These are phyloP conservation scores for Cyathus striatus DNA, from an alignment of 768 basidiomycete species.

Conservation along the genomic window DNA sequence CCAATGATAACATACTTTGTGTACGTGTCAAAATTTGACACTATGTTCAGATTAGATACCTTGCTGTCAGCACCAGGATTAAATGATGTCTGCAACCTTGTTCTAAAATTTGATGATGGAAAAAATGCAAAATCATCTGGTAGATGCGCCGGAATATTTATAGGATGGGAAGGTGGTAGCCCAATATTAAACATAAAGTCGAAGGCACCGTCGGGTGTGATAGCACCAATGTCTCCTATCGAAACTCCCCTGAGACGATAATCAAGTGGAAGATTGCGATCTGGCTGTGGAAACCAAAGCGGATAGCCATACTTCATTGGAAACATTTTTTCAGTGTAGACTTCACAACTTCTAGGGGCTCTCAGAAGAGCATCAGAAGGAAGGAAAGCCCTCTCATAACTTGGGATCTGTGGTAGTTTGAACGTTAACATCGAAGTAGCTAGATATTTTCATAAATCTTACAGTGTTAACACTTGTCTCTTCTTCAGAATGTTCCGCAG, in stretches of 20 bases:
- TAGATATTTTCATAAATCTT: too few species aligned
- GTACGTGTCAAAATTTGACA: background rate
- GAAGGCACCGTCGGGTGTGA: conserved; percentile 9
- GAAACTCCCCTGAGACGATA: conserved; percentile 1
- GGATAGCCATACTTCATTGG: conserved; percentile 2
- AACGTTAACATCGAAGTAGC: too few species aligned
- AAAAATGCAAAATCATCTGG: background rate
- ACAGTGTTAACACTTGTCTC: too few species aligned
- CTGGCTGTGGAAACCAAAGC: conserved; percentile 3
- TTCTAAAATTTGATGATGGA: background rate
- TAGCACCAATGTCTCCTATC: conserved; percentile 10
- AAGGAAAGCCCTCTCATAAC: background rate
- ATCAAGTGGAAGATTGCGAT: background rate
- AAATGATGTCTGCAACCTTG: background rate
- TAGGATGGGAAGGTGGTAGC: conserved; percentile 5
- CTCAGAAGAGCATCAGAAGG: background rate
- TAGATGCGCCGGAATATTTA: conserved; percentile 5
- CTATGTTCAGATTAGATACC: background rate
- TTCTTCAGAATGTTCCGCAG: too few species aligned
- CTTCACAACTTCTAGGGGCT: background rate
- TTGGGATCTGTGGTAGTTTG: too few species aligned
- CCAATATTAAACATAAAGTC: conserved; percentile 11
- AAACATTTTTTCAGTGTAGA: conserved; percentile 2
- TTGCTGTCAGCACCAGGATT: background rate
- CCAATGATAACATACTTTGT: background rate